Base-by-base conservation (phyloP, 805 yeast species). In the Millerozyma acaciae region DNA sequence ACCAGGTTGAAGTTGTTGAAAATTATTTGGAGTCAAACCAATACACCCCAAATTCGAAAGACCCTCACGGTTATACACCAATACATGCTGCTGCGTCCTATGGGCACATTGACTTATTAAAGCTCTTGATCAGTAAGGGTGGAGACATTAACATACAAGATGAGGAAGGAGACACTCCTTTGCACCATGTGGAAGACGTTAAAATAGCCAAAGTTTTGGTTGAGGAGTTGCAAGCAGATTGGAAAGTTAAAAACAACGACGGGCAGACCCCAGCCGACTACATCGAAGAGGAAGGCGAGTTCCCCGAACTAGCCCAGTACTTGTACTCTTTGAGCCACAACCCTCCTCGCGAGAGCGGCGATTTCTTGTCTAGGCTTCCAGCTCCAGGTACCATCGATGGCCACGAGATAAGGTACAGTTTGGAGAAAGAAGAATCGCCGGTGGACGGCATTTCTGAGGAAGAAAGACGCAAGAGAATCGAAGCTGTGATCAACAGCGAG, bases 61-160 rank as follows among this genome's bases (percentile, higher is more conserved):
- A 93, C 56, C 84, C 85, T 1, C 86, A 89, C 49, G 99, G 99
- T 1, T 93, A 94, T 59, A 90, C 97, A 0, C 95, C 98, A 5
- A 72, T 93, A 8, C 99, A 93, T 56, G 99, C 99, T 1, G 97
- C 98, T 1, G 95, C 94, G 2, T 83, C 97, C 1, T 93, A 93
- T 57, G 90, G 90, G 6, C 89, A 90, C 53, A 47, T 61, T 2
- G 88, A 82, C 7, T 63, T 93, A 24, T 62, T 93, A 23, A 55
- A 62, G 36, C 74, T 71, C 42, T 65, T 87, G 28, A 55, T 84
- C 4, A 45, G 46, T 4, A 45, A 60, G 13, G 84, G 84, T 6
- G 97, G 96, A 5, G 80, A 93, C 51, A 73, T 88, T 16, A 88
- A 93, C 54, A 64, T 89, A 20, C 78, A 70, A 38, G 99, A 93